These are phyloP conservation scores for Immersiella caudata DNA, from an alignment of 495 filamentous ascomycete genomes.

Conservation along the genomic window DNA sequence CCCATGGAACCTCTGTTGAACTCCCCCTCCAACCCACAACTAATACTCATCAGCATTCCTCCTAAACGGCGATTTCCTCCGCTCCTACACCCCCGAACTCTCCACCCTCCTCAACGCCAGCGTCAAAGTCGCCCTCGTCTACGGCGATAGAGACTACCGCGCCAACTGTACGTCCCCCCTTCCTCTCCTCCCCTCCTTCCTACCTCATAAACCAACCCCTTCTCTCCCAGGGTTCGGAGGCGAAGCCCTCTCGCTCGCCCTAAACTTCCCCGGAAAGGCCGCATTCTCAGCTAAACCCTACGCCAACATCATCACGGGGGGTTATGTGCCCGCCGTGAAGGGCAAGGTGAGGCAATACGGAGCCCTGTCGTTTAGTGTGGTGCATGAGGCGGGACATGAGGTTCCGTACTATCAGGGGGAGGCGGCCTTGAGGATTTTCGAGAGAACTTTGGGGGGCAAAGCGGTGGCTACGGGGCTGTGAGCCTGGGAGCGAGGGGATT, in stretches of 20 bases:
- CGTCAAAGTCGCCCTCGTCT: constrained; percentile 58
- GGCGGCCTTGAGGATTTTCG: not conserved
- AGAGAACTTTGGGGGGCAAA: not conserved
- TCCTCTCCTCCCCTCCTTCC: no score
- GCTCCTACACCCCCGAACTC: constrained; percentile 43
- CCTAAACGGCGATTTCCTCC: constrained; percentile 10
- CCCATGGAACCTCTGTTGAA: no score
- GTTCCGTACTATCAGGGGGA: constrained; percentile 3
- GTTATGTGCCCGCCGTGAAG: constrained; percentile 24
- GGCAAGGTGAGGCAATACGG: constrained; percentile 64
- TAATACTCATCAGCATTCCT: constrained; percentile 8
- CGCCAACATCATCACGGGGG: constrained; percentile 21
- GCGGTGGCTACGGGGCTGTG: constrained; percentile 3
- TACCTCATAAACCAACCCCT: not conserved
- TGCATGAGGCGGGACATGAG: not conserved
- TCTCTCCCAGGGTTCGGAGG: constrained; percentile 49
- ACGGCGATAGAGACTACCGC: constrained; percentile 54
- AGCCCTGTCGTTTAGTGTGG: constrained; percentile 40
- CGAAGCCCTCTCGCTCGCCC: constrained; percentile 51
- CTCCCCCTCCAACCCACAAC: not conserved
- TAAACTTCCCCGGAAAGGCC: constrained; percentile 40
- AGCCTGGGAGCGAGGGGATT: no score
- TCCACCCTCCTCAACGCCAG: constrained; percentile 52
- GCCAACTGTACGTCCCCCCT: constrained; percentile 53
- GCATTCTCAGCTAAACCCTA: constrained; percentile 46